Base-by-base conservation (phyloP, 2,329 filamentous ascomycete species). In the Ascochyta clinopodiicola region DNA sequence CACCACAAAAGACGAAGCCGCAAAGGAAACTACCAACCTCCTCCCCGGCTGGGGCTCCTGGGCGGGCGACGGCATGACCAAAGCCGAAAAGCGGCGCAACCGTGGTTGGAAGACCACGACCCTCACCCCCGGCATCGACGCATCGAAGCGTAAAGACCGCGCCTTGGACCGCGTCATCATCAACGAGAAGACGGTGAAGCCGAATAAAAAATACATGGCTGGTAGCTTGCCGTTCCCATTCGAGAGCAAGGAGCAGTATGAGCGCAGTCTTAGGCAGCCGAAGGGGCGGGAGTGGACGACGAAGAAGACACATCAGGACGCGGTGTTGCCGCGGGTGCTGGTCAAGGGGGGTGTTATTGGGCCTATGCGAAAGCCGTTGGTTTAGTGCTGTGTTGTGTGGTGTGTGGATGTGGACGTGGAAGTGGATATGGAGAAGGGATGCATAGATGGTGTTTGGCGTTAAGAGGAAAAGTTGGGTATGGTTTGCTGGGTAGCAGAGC, bases 211-310 rank as follows among this genome's bases (percentile, higher is more conserved):
- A 72, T 98, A 96, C 71, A 83, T 96, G 68, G 93, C 95, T 17
- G 86, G 87, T 8, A 85, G 87, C 67, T 81, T 99, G 45, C 95
- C 95, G 44, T 91, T 96, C 77, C 88, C 88, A n/a, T 98, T 92
- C 76, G 94, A 97, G 81, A 91, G 85, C 25, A 84, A 84, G 64
- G 84, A 90, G 70, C 92, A 97, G 80, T 98, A 98, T 78, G 95
- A 99, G 81, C 82, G 94, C 45, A 90, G 89, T 61, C 80, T 98
- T 55, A 84, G 94, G 38, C 78, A 97, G 63, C 95, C 95, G 1
- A 86, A 98, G 57, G 95, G 95, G 1, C 91, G 90, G 15, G 94
- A 99, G 77, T 99, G 94, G 93, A 87, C 88, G 65, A 98, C 94
- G n/a, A 97, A 96, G 84, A 87, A 92, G 80, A 92, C 90, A 13